These are phyloP conservation scores for Coemansia sp. DNA, from an alignment of 371 early-diverging fungal species.

Conservation along the genomic window DNA sequence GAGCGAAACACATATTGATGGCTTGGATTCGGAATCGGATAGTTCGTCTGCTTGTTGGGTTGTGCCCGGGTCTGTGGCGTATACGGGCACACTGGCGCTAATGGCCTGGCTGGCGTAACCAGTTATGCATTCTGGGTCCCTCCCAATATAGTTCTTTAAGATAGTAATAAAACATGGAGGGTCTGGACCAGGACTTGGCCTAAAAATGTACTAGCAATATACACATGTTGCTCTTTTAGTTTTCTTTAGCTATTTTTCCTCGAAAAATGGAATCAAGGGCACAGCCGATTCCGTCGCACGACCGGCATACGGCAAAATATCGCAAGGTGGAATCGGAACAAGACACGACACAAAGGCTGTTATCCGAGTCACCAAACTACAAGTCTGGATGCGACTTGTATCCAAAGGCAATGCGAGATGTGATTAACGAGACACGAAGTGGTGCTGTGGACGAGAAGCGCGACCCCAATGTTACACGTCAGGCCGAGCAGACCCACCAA, in stretches of 20 bases:
- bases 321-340: neutral
- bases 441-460: conserved; percentile 19
- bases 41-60: too few relatives aligned
- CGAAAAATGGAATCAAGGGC: neutral
- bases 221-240: neutral
- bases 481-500: conserved; percentile 18
- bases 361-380: conserved; percentile 25
- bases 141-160: too few relatives aligned
- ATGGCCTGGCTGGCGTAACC: too few relatives aligned
- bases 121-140: too few relatives aligned
- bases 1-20: too few relatives aligned
- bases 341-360: conserved; percentile 17
- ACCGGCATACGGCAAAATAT: neutral
- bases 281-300: neutral
- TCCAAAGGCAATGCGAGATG: conserved; percentile 40
- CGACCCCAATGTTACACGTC: conserved; percentile 21
- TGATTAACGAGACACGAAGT: conserved; percentile 23
- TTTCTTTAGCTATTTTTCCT: neutral
- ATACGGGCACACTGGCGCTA: too few relatives aligned
- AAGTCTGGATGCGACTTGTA: conserved; percentile 34
- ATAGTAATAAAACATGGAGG: neutral
- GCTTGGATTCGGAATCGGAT: too few relatives aligned
- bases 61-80: too few relatives aligned
- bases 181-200: neutral
- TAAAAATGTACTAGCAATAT: too few relatives aligned